Base-by-base conservation (phyloP, 2,329 filamentous ascomycete species). In the Epichloe sylvatica region DNA sequence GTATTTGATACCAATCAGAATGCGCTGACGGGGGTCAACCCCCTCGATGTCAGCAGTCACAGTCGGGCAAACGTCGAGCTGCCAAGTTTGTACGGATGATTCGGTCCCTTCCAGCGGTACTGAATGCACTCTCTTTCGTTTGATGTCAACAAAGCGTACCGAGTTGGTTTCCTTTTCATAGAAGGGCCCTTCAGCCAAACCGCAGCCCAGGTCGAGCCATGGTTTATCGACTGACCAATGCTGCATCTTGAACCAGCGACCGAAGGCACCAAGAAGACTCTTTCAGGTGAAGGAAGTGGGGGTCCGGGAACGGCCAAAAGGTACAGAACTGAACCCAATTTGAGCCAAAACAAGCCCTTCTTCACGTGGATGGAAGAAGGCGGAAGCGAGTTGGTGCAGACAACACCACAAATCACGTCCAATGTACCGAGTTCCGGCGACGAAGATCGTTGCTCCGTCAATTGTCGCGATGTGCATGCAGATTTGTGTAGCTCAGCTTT, bases 111-210 rank as follows among this genome's bases (percentile, higher is more conserved):
- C 62, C 23, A 94, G 71, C 58, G 86, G 76, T 52, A 92, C 74
- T 45, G 76, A 75, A 69, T 92, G 84, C 43, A 95, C 62, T 53
- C 81, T 79, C 62, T 84, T 77, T 62, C 84, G 80, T 64, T 83
- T 84, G 67, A 95, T 90, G 67, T 96, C 90, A 53, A 90, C 79
- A 64, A 88, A 89, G 55, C 86, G 84, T 51, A 91, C 69, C 44
- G 71, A 75, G 63, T 85, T 75, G 46, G 75, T 79, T 21, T 68
- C 69, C 51, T 75, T 70, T 64, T 89, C 84, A 69, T 81, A 87
- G 68, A 80, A 87, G 1, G 85, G 85, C 0, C 77, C 86, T 66
- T 91, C 86, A 55, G 82, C 84, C 33, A 90, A 74, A 13, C 69
- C 71, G 67, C 83, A 87, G 55, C 78, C 74, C 56, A 81, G 70